Percentiles rank a stretch among this genome's conserved stretches.
phyloP scores from a whole-genome alignment of 108 stramenopile genomes.

The Mayamaea pseudoterrestris region DNA sequence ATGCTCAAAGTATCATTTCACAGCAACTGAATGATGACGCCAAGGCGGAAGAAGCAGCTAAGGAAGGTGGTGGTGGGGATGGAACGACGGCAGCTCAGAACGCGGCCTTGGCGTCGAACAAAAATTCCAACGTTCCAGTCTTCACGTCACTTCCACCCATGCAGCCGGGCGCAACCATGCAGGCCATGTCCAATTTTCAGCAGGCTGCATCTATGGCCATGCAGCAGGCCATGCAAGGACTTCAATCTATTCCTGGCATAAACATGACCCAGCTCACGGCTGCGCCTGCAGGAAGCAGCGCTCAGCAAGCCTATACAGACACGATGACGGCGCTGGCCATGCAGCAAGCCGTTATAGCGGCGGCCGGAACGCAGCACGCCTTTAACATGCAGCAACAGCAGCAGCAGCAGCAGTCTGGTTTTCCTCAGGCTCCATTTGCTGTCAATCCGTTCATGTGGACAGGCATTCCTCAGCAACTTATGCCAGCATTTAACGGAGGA shows the following conservation, averaged over 20 bases:
- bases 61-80: constrained; percentile 14
- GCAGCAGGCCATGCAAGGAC: constrained; percentile 34
- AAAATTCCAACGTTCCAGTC: neutral
- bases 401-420: neutral
- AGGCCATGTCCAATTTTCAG: constrained; percentile 57
- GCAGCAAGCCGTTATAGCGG: constrained; percentile 35
- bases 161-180: constrained; percentile 54
- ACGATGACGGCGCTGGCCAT: constrained; percentile 45
- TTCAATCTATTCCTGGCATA: constrained; percentile 24
- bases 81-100: constrained; percentile 32
- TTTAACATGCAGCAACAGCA: constrained; percentile 3
- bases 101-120: constrained; percentile 8
- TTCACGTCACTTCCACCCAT: constrained; percentile 15
- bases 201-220: constrained; percentile 49
- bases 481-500: too few species aligned
- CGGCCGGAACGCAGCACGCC: constrained; percentile 17
- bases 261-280: constrained; percentile 9
- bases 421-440: neutral
- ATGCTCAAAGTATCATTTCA: constrained; percentile 47
- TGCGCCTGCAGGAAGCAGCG: constrained; percentile 7
- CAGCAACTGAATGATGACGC: constrained; percentile 13
- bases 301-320: constrained; percentile 33
- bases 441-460: neutral
- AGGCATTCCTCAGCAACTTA: too few species aligned
- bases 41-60: neutral